phyloP scores from a whole-genome alignment of 352 stramenopile genomes.

The Thraustotheca clavata region DNA sequence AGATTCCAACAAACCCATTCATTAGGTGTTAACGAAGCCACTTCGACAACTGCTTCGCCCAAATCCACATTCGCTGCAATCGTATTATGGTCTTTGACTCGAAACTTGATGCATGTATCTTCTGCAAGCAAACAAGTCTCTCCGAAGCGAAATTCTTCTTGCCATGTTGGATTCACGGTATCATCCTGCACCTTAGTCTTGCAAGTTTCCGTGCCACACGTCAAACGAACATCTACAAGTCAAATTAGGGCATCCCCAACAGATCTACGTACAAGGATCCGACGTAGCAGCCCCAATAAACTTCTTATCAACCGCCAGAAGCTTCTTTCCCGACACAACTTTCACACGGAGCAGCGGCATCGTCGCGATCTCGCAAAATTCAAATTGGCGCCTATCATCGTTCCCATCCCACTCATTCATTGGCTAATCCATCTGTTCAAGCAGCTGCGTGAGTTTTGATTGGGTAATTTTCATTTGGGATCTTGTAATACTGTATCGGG shows the following conservation, averaged over 20 bases:
- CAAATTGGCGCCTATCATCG: no score
- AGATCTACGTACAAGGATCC: slow-evolving; percentile 11
- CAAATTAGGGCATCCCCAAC: background rate
- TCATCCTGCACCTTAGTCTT: slow-evolving; percentile 36
- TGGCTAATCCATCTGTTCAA: no score
- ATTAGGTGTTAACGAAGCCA: slow-evolving; percentile 32
- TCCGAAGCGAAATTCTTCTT: slow-evolving; percentile 46
- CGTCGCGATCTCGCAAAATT: no score
- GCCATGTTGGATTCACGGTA: slow-evolving; percentile 42
- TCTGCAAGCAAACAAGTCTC: slow-evolving; percentile 37
- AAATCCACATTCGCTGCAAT: slow-evolving; percentile 34
- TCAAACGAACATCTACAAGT: slow-evolving; percentile 42
- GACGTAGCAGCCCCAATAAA: slow-evolving; percentile 5
- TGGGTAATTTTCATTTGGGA: no score
- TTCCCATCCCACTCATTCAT: no score
- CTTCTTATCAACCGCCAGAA: slow-evolving; percentile 17
- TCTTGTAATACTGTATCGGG: no score
- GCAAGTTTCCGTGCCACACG: slow-evolving; percentile 40
- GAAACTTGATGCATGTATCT: slow-evolving; percentile 28
- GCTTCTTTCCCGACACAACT: slow-evolving; percentile 9
- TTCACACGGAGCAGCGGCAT: slow-evolving; percentile 20
- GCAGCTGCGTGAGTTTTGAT: no score
- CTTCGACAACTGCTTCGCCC: slow-evolving; percentile 30
- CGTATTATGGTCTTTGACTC: slow-evolving; percentile 41
- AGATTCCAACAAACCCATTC: slow-evolving; percentile 23